phyloP scores from a whole-genome alignment of 345 rosid species.

The Nephelium lappaceum region DNA sequence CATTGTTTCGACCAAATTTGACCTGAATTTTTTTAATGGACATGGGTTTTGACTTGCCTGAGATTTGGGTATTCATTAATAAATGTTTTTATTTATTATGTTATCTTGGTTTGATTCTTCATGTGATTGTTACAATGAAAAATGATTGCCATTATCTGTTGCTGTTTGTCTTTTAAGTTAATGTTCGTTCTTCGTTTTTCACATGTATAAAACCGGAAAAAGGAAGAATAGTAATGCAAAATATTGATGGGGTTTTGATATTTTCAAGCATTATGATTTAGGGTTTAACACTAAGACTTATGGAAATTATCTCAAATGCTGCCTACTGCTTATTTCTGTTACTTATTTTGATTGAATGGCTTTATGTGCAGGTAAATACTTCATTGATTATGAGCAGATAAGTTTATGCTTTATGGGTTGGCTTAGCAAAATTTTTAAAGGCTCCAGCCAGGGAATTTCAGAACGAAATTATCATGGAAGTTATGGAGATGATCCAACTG shows the following conservation, averaged over 20 bases:
- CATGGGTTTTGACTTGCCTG: background rate
- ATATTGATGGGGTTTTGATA: background rate
- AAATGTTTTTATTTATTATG: background rate
- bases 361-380: conserved; percentile 42
- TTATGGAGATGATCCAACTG: conserved; percentile 48
- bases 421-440: conserved; percentile 87
- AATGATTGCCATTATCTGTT: background rate
- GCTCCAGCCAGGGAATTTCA: conserved; percentile 55
- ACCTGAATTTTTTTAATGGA: background rate
- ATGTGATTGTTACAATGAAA: conserved; percentile 10
- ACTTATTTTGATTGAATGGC: conserved; percentile 13
- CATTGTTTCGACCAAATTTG: conserved; percentile 5
- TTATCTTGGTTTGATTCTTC: conserved; percentile 8
- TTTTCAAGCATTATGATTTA: background rate
- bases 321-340: conserved; percentile 1
- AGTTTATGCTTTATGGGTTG: conserved; percentile 66
- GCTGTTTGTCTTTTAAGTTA: background rate
- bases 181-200: background rate
- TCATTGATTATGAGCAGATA: conserved; percentile 56
- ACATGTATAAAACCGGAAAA: background rate
- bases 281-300: background rate
- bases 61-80: conserved; percentile 4
- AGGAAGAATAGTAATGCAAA: background rate
- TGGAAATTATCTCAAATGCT: background rate
- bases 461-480: conserved; percentile 51